These are phyloP conservation scores for Cercospora canescens DNA, from an alignment of 2,329 filamentous ascomycete genomes.

Conservation along the genomic window DNA sequence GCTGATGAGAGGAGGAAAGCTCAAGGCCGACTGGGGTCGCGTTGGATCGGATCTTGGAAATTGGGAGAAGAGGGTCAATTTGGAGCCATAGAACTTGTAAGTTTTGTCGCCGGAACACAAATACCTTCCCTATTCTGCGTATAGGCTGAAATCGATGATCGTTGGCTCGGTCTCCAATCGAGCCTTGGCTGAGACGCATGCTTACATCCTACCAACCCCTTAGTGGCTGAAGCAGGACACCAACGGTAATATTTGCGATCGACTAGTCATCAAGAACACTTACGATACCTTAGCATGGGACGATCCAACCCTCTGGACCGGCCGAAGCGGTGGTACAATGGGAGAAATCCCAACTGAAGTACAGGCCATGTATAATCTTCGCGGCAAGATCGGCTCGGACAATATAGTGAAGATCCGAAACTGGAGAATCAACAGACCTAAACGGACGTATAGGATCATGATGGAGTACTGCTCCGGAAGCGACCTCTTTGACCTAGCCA, in stretches of 20 bases:
- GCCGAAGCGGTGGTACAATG: background rate
- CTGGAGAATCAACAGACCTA: background rate
- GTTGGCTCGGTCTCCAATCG: background rate
- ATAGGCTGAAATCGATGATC: background rate
- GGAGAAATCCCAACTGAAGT: constrained; percentile 5
- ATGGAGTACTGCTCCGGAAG: background rate
- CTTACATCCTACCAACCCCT: background rate
- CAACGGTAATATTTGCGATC: constrained; percentile 5
- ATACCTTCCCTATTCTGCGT: background rate
- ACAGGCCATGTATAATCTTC: constrained; percentile 12
- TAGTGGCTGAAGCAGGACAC: constrained; percentile 9
- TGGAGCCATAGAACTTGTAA: background rate
- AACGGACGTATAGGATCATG: background rate
- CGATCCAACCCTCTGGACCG: background rate
- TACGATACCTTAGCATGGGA: background rate
- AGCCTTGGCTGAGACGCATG: background rate
- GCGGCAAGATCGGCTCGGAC: constrained; percentile 4
- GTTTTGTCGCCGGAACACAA: background rate
- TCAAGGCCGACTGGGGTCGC: background rate
- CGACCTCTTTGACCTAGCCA: background rate
- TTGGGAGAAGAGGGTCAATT: background rate
- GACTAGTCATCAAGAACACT: constrained; percentile 7
- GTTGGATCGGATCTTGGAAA: background rate
- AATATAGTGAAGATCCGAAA: constrained; percentile 9
- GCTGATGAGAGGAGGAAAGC: background rate